phyloP scores from a whole-genome alignment of 768 basidiomycete genomes.

The Pulveroboletus ravenelii region DNA sequence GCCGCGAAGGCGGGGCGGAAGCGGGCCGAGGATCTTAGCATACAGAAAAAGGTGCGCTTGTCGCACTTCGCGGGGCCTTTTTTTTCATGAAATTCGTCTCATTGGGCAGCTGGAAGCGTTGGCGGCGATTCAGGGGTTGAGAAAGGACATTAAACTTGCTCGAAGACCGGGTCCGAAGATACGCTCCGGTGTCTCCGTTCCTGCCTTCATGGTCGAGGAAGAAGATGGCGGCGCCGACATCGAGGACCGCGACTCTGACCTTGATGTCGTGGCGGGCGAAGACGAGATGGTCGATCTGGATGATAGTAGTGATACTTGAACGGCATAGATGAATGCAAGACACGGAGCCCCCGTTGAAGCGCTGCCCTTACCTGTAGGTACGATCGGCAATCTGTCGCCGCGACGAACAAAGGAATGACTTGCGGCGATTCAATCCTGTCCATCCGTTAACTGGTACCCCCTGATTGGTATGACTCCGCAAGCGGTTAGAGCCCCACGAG shows the following conservation, averaged over 20 bases:
- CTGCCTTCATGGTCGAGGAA: conserved; percentile 27
- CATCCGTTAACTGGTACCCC: no score
- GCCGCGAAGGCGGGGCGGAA: conserved; percentile 49
- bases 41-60: conserved; percentile 55
- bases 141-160: conserved; percentile 53
- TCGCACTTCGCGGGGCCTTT: neutral
- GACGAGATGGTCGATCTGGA: conserved; percentile 21
- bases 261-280: conserved; percentile 5
- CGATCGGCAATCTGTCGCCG: neutral
- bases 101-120: conserved; percentile 50
- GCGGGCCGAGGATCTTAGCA: conserved; percentile 35
- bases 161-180: conserved; percentile 60
- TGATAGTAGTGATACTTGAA: conserved; percentile 18
- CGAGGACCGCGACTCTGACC: conserved; percentile 11
- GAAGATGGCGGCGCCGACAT: neutral
- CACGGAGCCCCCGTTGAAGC: no score
- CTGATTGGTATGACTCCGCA: no score
- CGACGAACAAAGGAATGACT: neutral
- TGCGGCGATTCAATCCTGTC: no score
- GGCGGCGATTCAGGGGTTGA: conserved; percentile 46
- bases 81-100: neutral
- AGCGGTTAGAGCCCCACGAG: no score
- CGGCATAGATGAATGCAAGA: neutral
- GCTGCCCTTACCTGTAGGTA: no score
- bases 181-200: conserved; percentile 52